These are phyloP conservation scores for Nitzschia inconspicua DNA, from an alignment of 108 stramenopile species.

Conservation along the genomic window DNA sequence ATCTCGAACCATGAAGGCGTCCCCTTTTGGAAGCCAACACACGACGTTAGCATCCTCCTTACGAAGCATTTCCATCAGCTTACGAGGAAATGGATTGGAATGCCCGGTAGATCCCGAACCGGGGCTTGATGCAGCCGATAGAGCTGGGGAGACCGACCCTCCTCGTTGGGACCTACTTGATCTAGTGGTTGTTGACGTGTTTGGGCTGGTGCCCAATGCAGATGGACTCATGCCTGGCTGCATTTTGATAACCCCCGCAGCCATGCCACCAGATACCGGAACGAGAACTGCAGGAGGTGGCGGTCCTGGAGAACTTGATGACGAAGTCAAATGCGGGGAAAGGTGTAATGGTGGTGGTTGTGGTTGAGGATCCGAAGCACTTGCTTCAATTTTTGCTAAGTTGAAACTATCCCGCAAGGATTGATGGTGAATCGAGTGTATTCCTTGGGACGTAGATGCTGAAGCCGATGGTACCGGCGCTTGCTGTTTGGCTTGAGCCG, in stretches of 20 bases:
- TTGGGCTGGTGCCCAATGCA: conserved; percentile 10
- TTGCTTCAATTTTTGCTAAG: conserved; percentile 5
- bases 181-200: conserved; percentile 5
- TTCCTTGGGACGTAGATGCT: conserved; percentile 1
- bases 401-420: conserved; percentile 37
- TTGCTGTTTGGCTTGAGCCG: conserved; percentile 37
- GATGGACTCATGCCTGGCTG: conserved; percentile 20
- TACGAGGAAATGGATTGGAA: conserved; percentile 88
- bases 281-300: conserved; percentile 32
- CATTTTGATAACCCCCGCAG: conserved; percentile 43
- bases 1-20: conserved; percentile 86
- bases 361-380: background rate
- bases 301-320: conserved; percentile 3
- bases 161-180: conserved; percentile 11
- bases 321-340: background rate
- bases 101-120: conserved; percentile 38
- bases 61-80: conserved; percentile 86
- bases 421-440: conserved; percentile 7
- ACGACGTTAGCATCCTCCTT: conserved; percentile 80
- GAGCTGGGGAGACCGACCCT: conserved; percentile 27
- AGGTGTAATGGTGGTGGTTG: background rate
- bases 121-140: conserved; percentile 32
- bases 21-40: conserved; percentile 81
- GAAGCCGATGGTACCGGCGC: conserved; percentile 11
- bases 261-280: conserved; percentile 34